Conservation (phyloP, 129 eudicot species). For the Logfia minima region DNA sequence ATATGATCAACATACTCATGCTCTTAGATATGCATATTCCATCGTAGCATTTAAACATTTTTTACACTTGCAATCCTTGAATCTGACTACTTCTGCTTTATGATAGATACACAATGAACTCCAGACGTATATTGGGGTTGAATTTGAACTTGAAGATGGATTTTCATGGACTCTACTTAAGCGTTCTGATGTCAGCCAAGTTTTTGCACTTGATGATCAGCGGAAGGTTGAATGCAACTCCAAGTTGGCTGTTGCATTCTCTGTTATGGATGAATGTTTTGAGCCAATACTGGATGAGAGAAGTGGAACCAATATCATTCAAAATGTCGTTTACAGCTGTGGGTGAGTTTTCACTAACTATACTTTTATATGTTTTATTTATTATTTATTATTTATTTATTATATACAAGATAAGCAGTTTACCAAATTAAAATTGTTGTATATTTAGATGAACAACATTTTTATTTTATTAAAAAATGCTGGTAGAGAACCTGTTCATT, state of each 20-base stretch:
- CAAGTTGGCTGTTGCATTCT: slow-evolving; percentile 80
- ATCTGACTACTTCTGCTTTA: slow-evolving; percentile 30
- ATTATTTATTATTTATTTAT: not conserved
- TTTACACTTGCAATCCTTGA: not conserved
- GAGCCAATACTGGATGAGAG: slow-evolving; percentile 77
- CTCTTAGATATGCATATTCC: not conserved
- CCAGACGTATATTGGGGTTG: slow-evolving; percentile 58
- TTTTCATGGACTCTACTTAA: slow-evolving; percentile 75
- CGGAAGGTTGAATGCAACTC: slow-evolving; percentile 64
- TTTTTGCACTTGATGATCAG: slow-evolving; percentile 33
- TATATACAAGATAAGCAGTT: not conserved
- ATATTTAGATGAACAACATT: too few species aligned
- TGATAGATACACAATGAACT: slow-evolving; percentile 56
- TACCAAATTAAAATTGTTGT: not conserved
- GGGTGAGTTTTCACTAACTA: slow-evolving; percentile 57
- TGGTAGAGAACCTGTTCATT: too few species aligned
- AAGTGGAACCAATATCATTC: slow-evolving; percentile 69
- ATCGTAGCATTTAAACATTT: not conserved
- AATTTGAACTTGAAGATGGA: slow-evolving; percentile 70
- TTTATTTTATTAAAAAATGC: too few species aligned
- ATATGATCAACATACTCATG: not conserved
- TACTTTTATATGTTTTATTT: not conserved
- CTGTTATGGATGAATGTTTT: slow-evolving; percentile 90
- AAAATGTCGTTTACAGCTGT: slow-evolving; percentile 71
- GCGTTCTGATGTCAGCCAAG: slow-evolving; percentile 47